Evolutionary conservation across 192 early-diverging fungal genomes (phyloP), one percentile per base, ranked within the genome.

Genomic region (Irineochytrium annulatum): DNA sequence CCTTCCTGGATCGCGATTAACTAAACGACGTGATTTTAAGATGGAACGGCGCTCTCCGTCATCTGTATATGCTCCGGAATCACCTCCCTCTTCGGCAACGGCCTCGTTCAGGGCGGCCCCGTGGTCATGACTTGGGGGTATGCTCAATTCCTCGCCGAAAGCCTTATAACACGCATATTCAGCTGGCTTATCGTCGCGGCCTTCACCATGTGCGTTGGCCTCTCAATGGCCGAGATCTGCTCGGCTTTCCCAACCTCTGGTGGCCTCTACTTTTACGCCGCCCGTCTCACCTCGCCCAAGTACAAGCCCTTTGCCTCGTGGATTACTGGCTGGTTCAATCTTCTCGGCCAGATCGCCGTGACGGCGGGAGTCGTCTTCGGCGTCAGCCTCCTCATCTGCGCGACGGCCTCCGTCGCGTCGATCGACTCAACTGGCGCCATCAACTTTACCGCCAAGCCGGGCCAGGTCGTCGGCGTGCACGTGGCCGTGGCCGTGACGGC

Each of bases 191-290:
- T 65, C 27, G 60, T 52, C 27, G 55, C 61, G 4, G 28, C 64
- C 55, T 58, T 72, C 55, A 59, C 71, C 3, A 39, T 56, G 35
- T 22, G 63, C 24, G 61, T 69, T 2, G 39, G 62, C 27, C 54
- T 62, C 20, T 32, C 72, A 4, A 27, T 76, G 62, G 71, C 71
- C 14, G 74, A 76, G 58, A 76, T 76, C 35, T 62, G 63, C 34
- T 72, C 63, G 11, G 51, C 62, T 3, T 72, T 67, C 49, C 71
- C 71, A 8, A 72, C 62, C 11, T 14, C 33, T 2, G 71, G 69
- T 4, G 60, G 65, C 3, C 41, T 74, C 20, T 74, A 74, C 58
- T 64, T 37, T 55, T 68, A 59, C 55, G 59, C 57, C 28, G 69
- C 63, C 0, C 34, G 48, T 0, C 53, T 76, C 14, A 49, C 69